Evolutionary conservation across 2,329 filamentous ascomycete genomes (phyloP).

Genomic region (Monilinia vaccinii-corymbosi): DNA sequence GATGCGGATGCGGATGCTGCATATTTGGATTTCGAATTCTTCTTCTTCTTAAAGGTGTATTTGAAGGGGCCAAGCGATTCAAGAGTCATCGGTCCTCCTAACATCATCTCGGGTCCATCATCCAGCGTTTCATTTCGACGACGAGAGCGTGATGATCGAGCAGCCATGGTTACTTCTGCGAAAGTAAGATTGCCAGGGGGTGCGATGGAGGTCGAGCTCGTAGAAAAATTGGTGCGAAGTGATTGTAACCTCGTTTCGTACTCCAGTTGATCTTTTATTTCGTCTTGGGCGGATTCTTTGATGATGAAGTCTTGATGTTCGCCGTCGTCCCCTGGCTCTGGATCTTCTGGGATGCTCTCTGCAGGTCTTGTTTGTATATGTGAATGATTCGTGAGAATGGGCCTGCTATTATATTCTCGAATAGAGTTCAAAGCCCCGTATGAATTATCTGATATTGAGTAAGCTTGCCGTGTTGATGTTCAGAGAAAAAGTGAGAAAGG

Average conservation of each 20-base stretch:
- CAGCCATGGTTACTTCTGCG: conserved; percentile 13
- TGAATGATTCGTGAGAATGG: background rate
- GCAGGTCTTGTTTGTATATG: conserved; percentile 8
- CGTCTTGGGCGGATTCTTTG: conserved; percentile 8
- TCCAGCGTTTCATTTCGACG: conserved; percentile 3
- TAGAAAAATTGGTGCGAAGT: background rate
- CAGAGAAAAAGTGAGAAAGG: conserved; percentile 3
- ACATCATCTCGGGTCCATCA: conserved; percentile 1
- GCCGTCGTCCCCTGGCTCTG: background rate
- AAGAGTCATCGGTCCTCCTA: conserved; percentile 10
- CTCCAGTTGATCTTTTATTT: conserved; percentile 9
- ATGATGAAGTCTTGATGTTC: conserved; percentile 1
- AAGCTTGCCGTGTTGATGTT: conserved; percentile 1
- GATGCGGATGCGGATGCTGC: background rate
- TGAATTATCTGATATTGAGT: conserved; percentile 1
- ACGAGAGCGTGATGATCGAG: conserved; percentile 2
- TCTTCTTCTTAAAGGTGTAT: conserved; percentile 14
- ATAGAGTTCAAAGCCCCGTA: background rate
- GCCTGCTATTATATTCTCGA: background rate
- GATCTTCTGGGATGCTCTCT: background rate
- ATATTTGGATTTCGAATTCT: conserved; percentile 2
- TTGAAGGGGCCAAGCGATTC: conserved; percentile 13
- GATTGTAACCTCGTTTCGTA: background rate
- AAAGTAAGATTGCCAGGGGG: background rate
- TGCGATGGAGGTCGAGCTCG: background rate